Base-by-base conservation (phyloP, 805 yeast species). In the Saccharomycopsis fermentans region DNA sequence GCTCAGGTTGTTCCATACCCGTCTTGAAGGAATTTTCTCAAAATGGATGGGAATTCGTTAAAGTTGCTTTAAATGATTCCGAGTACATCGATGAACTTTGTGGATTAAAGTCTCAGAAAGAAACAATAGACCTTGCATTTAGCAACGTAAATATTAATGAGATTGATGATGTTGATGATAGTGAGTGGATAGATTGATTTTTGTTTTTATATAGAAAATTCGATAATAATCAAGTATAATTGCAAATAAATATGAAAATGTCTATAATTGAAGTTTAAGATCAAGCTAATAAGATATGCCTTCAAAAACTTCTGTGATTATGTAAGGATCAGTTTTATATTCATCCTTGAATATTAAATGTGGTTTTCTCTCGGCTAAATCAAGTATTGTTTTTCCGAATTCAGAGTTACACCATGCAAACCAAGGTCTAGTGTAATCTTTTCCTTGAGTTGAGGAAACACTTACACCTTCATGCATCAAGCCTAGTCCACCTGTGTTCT, bases 361-460 rank as follows among this genome's bases (percentile, higher is more conserved):
- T 0, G 96, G 96, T 67, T 86, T 87, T 55, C 86, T 73, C 59
- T 77, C 72, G 1, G 92, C 90, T 61, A 90, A 71, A 65, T 88
- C 85, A 52, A 90, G 69, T n/a, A 90, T 84, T 0, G 95, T 85
- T 69, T 87, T 87, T 21, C 90, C 96, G 72, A 90, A 88, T 70
- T 90, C 96, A 1, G 95, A 83, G 68, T 90, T 90, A 64, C 95
- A 87, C 97, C 97, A 90, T 4, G 96, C 86, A 73, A 90, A 90
- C 97, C 97, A 90, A 2, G 94, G 81, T 60, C 97, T 74, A 0
- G 96, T 87, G 68, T 70, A 90, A n/a, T 69, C 70, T 9, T 61
- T 58, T 1, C 81, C 83, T 1, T 63, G 59, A 1, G 73, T 73
- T 5, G 77, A 71, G 64, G 83, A 77, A 9, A 89, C 95, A 59